These are phyloP conservation scores for Diaporthe capsici DNA, from an alignment of 2,329 filamentous ascomycete genomes.

Conservation along the genomic window DNA sequence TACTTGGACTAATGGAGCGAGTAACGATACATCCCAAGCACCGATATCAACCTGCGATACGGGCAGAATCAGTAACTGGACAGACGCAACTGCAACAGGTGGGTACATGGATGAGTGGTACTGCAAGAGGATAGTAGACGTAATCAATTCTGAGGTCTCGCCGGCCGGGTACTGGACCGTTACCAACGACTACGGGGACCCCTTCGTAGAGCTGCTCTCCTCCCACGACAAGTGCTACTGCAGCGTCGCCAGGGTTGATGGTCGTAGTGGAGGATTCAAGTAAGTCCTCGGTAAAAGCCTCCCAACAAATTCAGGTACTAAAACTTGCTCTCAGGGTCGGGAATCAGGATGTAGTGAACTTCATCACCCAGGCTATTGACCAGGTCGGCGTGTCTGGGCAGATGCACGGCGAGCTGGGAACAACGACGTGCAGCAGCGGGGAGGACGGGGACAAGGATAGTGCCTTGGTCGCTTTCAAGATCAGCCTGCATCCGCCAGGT, in stretches of 20 bases:
- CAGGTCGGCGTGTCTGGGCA: background rate
- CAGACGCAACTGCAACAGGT: background rate
- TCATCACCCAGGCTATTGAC: background rate
- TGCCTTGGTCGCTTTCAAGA: conserved; percentile 16
- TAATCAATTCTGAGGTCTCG: background rate
- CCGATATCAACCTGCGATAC: background rate
- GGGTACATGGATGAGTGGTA: background rate
- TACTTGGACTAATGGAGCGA: background rate
- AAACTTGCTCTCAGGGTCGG: background rate
- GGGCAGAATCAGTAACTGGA: background rate
- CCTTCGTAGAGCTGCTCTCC: background rate
- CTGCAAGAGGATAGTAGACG: background rate
- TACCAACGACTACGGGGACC: background rate
- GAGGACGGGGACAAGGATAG: background rate
- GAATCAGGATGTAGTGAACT: background rate
- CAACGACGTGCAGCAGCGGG: background rate
- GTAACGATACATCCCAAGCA: background rate
- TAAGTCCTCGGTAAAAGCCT: background rate
- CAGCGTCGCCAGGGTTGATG: background rate
- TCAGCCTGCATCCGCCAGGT: conserved; percentile 20
- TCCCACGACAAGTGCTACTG: conserved; percentile 7
- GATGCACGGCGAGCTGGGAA: background rate
- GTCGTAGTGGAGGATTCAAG: background rate
- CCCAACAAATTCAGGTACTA: background rate
- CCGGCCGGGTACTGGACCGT: conserved; percentile 20